Percentiles rank a stretch among this genome's conserved stretches.
Evolutionary conservation across 352 stramenopile species (phyloP).

Genomic region (Bremia lactucae): DNA sequence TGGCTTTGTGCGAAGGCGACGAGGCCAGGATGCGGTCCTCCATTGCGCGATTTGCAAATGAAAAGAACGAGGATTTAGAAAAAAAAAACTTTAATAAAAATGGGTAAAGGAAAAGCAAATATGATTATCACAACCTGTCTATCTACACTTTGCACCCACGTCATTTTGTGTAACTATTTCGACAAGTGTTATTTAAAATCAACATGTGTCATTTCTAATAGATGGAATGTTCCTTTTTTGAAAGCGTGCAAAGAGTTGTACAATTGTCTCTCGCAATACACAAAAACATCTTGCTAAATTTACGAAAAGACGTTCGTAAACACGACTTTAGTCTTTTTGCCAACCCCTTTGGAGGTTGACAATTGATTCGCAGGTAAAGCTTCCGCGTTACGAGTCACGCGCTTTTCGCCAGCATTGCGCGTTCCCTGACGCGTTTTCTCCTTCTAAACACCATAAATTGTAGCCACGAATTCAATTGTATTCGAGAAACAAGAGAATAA

Average conservation of each 20-base stretch:
- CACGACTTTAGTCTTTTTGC: constrained; percentile 77
- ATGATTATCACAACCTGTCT: no score
- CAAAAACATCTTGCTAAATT: background rate
- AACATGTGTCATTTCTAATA: no score
- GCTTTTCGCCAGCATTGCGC: constrained; percentile 3
- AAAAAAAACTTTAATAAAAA: no score
- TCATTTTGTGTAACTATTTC: no score
- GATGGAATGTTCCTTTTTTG: no score
- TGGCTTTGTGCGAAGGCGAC: constrained; percentile 31
- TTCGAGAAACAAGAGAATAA: background rate
- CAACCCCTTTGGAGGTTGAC: constrained; percentile 13
- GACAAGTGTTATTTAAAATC: no score
- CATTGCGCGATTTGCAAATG: no score
- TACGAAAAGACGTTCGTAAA: constrained; percentile 62
- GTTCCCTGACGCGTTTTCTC: constrained; percentile 58
- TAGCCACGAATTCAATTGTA: background rate
- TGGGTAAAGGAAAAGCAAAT: no score
- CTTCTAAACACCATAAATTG: constrained; percentile 12
- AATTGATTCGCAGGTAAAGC: background rate
- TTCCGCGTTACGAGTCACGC: background rate
- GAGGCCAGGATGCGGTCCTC: constrained; percentile 28
- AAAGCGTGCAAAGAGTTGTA: no score
- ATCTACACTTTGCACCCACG: no score
- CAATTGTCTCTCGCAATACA: no score
- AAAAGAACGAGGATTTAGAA: no score